These are phyloP conservation scores for Phytopythium litorale DNA, from an alignment of 352 stramenopile genomes.

Conservation along the genomic window DNA sequence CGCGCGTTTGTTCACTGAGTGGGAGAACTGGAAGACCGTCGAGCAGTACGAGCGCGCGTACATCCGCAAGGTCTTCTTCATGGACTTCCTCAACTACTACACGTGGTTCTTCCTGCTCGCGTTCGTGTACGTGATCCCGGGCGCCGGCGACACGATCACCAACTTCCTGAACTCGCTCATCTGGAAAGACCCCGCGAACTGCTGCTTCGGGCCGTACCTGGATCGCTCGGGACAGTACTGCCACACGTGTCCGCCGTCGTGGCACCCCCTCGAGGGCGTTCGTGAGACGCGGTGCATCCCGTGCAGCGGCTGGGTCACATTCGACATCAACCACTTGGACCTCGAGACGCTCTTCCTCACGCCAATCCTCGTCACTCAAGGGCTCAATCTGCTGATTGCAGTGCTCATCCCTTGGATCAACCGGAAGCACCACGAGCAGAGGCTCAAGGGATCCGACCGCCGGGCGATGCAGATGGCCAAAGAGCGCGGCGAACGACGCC, in stretches of 20 bases:
- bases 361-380: slow-evolving; percentile 77
- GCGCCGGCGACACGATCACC: slow-evolving; percentile 75
- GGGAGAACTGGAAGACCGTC: slow-evolving; percentile 85
- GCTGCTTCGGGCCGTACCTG: slow-evolving; percentile 80
- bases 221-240: slow-evolving; percentile 41
- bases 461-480: slow-evolving; percentile 69
- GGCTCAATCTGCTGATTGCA: slow-evolving; percentile 69
- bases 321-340: slow-evolving; percentile 79
- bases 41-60: slow-evolving; percentile 79
- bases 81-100: slow-evolving; percentile 89
- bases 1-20: slow-evolving; percentile 68
- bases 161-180: slow-evolving; percentile 73
- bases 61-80: slow-evolving; percentile 77
- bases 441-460: slow-evolving; percentile 44
- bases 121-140: slow-evolving; percentile 84
- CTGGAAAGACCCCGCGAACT: slow-evolving; percentile 77
- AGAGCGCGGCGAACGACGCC: slow-evolving; percentile 48
- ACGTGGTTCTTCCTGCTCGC: slow-evolving; percentile 85
- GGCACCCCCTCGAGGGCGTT: slow-evolving; percentile 29
- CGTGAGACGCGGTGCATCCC: slow-evolving; percentile 52
- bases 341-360: slow-evolving; percentile 79
- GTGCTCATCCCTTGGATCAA: slow-evolving; percentile 71
- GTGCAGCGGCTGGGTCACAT: slow-evolving; percentile 73
- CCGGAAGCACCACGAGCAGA: slow-evolving; percentile 64
- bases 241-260: slow-evolving; percentile 53